Evolutionary conservation across 306 rosid species (phyloP).

Genomic region (Malus orientalis): DNA sequence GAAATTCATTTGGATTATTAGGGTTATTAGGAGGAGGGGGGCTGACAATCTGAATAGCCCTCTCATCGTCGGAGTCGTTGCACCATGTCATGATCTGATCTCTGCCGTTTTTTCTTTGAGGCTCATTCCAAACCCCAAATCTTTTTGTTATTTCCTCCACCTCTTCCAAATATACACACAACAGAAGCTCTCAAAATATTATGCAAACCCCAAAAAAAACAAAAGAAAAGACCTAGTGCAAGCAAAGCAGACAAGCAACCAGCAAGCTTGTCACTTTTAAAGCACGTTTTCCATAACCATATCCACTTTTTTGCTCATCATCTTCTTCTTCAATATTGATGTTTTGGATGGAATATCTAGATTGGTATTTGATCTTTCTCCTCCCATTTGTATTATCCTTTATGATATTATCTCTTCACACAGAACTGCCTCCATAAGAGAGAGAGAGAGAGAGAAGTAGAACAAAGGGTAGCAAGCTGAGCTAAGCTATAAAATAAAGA

Average conservation of each 20-base stretch:
- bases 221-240: not conserved
- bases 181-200: not conserved
- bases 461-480: not conserved
- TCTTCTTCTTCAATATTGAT: slow-evolving; percentile 3
- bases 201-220: not conserved
- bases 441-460: not conserved
- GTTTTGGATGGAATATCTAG: not conserved
- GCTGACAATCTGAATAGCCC: slow-evolving; percentile 18
- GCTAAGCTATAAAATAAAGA: not conserved
- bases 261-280: slow-evolving; percentile 23
- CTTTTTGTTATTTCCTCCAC: slow-evolving; percentile 25
- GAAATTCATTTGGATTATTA: slow-evolving; percentile 15
- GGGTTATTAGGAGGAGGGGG: not conserved
- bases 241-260: slow-evolving; percentile 1
- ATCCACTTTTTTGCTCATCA: not conserved
- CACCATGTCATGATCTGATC: slow-evolving; percentile 58
- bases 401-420: not conserved
- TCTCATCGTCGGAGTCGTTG: slow-evolving; percentile 50
- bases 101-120: slow-evolving; percentile 18
- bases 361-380: not conserved
- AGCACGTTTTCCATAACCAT: slow-evolving; percentile 31
- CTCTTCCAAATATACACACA: slow-evolving; percentile 6
- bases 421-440: not conserved
- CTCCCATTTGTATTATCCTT: not conserved
- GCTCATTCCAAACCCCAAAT: slow-evolving; percentile 25